Evolutionary conservation across 805 yeast species (phyloP).

Genomic region (Starmera quercuum): DNA sequence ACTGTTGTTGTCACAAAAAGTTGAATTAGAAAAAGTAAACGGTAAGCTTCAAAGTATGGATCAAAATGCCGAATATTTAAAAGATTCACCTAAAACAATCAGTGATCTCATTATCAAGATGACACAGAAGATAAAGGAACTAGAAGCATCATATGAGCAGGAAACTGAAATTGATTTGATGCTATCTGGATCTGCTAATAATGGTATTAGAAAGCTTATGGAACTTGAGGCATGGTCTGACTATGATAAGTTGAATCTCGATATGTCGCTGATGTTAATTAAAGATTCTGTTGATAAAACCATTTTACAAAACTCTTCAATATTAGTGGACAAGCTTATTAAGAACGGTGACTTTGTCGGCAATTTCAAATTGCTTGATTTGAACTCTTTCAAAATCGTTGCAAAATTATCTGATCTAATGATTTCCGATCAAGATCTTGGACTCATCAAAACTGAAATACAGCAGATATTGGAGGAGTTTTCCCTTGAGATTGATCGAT

Average conservation of each 20-base stretch:
- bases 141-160: slow-evolving; percentile 42
- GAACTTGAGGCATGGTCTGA: slow-evolving; percentile 54
- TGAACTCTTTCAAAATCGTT: slow-evolving; percentile 8
- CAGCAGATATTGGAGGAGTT: slow-evolving; percentile 11
- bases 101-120: slow-evolving; percentile 29
- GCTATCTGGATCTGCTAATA: slow-evolving; percentile 35
- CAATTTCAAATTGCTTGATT: slow-evolving; percentile 13
- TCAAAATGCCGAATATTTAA: slow-evolving; percentile 17
- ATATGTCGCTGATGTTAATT: slow-evolving; percentile 32
- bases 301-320: slow-evolving; percentile 46
- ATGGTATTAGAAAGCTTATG: slow-evolving; percentile 36
- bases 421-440: slow-evolving; percentile 7
- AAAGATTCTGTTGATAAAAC: slow-evolving; percentile 45
- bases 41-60: slow-evolving; percentile 14
- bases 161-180: slow-evolving; percentile 48
- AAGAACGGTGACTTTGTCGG: slow-evolving; percentile 19
- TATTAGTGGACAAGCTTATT: slow-evolving; percentile 42
- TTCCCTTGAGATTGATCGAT: slow-evolving; percentile 13
- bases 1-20: slow-evolving; percentile 32
- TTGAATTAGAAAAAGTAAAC: slow-evolving; percentile 26
- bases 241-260: slow-evolving; percentile 33
- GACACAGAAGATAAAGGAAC: slow-evolving; percentile 36
- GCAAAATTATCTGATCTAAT: slow-evolving; percentile 9
- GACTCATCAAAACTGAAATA: slow-evolving; percentile 11
- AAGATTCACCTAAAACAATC: slow-evolving; percentile 18